A percentile compares a stretch with the other conserved stretches of the same genome.
phyloP scores from a whole-genome alignment of 805 yeast species.

The Yarrowia osloensis region DNA sequence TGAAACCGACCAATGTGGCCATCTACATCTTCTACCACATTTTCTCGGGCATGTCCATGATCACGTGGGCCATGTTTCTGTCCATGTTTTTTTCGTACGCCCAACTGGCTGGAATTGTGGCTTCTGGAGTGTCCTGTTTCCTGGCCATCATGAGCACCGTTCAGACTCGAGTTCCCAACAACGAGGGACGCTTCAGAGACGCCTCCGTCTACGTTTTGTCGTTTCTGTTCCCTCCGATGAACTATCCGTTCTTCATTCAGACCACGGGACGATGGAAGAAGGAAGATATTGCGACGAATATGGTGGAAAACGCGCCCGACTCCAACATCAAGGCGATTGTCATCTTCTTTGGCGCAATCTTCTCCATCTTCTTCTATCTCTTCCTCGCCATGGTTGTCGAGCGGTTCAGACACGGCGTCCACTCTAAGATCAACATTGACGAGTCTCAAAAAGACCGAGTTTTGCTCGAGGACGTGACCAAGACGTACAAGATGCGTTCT shows the following conservation, averaged over 20 bases:
- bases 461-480: conserved; percentile 36
- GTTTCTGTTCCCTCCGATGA: conserved; percentile 43
- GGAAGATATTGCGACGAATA: conserved; percentile 35
- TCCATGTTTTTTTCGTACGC: conserved; percentile 41
- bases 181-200: conserved; percentile 36
- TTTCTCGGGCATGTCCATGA: conserved; percentile 41
- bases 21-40: conserved; percentile 41
- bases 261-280: conserved; percentile 41
- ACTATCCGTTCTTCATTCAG: conserved; percentile 42
- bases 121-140: conserved; percentile 41
- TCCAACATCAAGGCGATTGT: conserved; percentile 36
- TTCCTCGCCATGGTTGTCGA: conserved; percentile 39
- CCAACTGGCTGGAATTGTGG: conserved; percentile 42
- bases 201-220: conserved; percentile 40
- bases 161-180: conserved; percentile 37
- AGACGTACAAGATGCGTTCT: conserved; percentile 36
- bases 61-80: conserved; percentile 41
- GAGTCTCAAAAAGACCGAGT: conserved; percentile 37
- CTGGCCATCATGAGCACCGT: conserved; percentile 42
- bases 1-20: conserved; percentile 37
- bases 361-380: conserved; percentile 41
- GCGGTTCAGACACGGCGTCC: conserved; percentile 31
- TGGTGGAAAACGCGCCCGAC: conserved; percentile 40
- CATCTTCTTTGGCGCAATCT: conserved; percentile 42
- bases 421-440: background rate